phyloP scores from a whole-genome alignment of 169 alveolate genomes.

The Babesia microti region DNA sequence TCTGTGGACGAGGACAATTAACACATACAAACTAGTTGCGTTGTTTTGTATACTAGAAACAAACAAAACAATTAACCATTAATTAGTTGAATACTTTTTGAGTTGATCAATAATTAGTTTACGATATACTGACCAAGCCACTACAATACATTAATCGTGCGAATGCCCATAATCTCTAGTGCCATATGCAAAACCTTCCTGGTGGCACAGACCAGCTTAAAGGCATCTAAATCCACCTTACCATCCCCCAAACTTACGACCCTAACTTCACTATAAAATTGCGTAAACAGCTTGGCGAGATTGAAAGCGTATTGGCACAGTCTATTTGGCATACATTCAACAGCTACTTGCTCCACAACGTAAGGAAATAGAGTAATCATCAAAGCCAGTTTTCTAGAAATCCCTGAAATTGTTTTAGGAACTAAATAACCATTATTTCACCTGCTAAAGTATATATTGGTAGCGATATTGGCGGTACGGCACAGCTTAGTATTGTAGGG shows the following conservation, averaged over 20 bases:
- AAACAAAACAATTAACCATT: not conserved
- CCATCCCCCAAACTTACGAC: conserved; percentile 6
- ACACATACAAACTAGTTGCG: not conserved
- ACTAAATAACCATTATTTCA: not conserved
- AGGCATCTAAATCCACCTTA: conserved; percentile 6
- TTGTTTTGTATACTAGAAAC: not conserved
- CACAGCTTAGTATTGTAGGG: not conserved
- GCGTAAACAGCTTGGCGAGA: conserved; percentile 11
- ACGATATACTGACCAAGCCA: not conserved
- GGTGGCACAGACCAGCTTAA: conserved; percentile 11
- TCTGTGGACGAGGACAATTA: conserved; percentile 5
- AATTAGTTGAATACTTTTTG: not conserved
- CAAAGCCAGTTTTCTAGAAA: conserved; percentile 26
- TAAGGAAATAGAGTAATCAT: conserved; percentile 17
- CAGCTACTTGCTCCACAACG: conserved; percentile 8
- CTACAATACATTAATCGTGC: conserved; percentile 18
- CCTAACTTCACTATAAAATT: conserved; percentile 13
- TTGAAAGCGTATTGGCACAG: conserved; percentile 27
- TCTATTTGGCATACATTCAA: conserved; percentile 23
- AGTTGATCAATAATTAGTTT: not conserved
- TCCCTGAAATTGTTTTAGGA: not conserved
- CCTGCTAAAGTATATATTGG: not conserved
- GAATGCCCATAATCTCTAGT: conserved; percentile 18
- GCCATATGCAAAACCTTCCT: conserved; percentile 10
- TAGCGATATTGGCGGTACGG: not conserved